phyloP scores from a whole-genome alignment of 2,329 filamentous ascomycete genomes.

The Lomentospora prolificans region DNA sequence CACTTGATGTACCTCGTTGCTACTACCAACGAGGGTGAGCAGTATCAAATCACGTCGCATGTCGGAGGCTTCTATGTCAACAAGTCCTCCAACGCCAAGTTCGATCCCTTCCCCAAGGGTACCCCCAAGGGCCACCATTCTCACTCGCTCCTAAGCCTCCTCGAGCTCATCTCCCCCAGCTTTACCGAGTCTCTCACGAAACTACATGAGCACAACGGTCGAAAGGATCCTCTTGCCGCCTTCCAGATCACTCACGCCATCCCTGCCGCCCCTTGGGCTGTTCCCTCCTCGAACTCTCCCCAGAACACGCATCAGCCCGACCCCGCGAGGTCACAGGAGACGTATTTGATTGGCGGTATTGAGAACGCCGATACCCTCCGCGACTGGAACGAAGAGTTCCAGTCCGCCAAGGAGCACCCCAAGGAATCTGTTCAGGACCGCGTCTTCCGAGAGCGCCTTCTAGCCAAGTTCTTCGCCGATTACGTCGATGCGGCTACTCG shows the following conservation, averaged over 20 bases:
- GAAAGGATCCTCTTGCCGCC: constrained; percentile 78
- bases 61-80: constrained; percentile 96
- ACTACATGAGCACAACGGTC: constrained; percentile 75
- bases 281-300: constrained; percentile 57
- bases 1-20: constrained; percentile 85
- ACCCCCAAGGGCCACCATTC: constrained; percentile 68
- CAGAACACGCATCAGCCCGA: constrained; percentile 68
- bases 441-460: constrained; percentile 87
- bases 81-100: constrained; percentile 90
- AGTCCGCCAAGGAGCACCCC: constrained; percentile 88
- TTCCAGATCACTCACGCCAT: constrained; percentile 96
- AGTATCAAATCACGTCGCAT: constrained; percentile 85
- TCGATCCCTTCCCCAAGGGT: constrained; percentile 76
- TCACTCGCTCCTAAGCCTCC: constrained; percentile 77
- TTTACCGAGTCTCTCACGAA: constrained; percentile 68
- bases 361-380: constrained; percentile 91
- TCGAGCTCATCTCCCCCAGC: constrained; percentile 71
- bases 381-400: constrained; percentile 99
- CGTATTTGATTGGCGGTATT: constrained; percentile 77
- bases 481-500: constrained; percentile 93
- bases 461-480: constrained; percentile 93
- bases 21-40: constrained; percentile 89
- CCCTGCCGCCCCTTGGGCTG: constrained; percentile 84
- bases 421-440: constrained; percentile 91
- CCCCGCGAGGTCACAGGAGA: constrained; percentile 83